Base-by-base conservation (phyloP, 805 yeast species). In the Barnettozyma populi region DNA sequence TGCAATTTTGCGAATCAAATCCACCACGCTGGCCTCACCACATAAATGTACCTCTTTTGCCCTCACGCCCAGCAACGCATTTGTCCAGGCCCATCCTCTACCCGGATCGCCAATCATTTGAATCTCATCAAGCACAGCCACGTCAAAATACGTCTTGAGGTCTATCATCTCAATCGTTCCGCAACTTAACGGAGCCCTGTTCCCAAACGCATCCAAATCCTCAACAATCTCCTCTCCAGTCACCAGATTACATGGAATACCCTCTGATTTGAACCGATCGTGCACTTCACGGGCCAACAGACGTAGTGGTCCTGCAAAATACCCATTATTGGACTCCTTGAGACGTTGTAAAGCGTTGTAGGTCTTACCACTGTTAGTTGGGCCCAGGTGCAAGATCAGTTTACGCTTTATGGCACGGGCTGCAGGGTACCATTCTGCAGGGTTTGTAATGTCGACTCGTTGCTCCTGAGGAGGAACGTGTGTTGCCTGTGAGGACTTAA, bases 281-380 rank as follows among this genome's bases (percentile, higher is more conserved):
- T 82, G 90, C 4, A 94, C 81, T 62, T 94, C 99, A 51, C 97
- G 72, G 0, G 98, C 99, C 45, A 94, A 71, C 47, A 94, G 71
- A 51, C 99, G 73, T 41, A 94, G 69, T 0, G 99, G 99, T 1
- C 98, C 98, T 0, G 98, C 98, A 66, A 84, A 94, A 55, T 85
- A 86, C 0, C 99, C 99, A 18, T 81, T 74, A 29, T 79, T 72
- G 14, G 89, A 80, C 19, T 65, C 58, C 55, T 81, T 81, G 43
- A 94, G 71, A 47, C 80, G 74, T 57, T 84, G 73, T 41, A 94
- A 68, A 0, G 98, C 96, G 42, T 78, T 76, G 61, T 87, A 86
- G 0, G 98, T 94, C 60, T 94, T 94, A 11, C 99, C 99, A 55
- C 94, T 83, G 63, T 94, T 94, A 0, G 99, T 94, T 1, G 99